Base-by-base conservation (phyloP, 768 basidiomycete genomes). In the Macrolepiota albuminosa region DNA sequence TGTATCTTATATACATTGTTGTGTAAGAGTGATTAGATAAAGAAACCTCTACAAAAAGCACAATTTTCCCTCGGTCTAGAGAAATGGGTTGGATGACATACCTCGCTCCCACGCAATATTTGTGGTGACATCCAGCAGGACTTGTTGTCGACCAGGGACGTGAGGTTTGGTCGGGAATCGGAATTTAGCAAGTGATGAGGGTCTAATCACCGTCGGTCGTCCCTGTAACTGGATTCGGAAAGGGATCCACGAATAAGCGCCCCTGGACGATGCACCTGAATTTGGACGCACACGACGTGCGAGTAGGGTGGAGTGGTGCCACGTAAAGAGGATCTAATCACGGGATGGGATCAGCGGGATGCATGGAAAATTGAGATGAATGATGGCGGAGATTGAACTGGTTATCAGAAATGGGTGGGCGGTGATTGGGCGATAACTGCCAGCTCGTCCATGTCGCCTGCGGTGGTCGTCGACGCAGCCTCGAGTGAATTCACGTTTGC, bases 371-470 rank as follows among this genome's bases (percentile, higher is more conserved):
- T 39, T 8, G 26, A 31, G 40, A 54, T 39, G 34, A 7, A 54
- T 29, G 37, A 18, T 39, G 58, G 52, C 58, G 62, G 61, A 57
- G 64, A 43, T 63, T 67, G 56, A 65, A 62, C 29, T 43, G 56
- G 29, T 60, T 61, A 64, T 69, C 63, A 53, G 58, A 70, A 76
- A 75, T 71, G 52, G 60, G 33, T 29, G 54, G 8, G 49, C 56
- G 63, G 40, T 73, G 74, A 76, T 76, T 76, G 75, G 75, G 66
- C 69, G 73, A 71, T 71, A 59, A 60, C 64, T 61, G 63, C 63
- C 63, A 64, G 63, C 63, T 33, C 48, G 24, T 55, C 42, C 37
- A 66, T 66, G 66, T 66, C 66, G 40, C 62, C 66, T 42, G 59
- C 61, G 47, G 62, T 61, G 55, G 60, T 63, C 53, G 61, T 67